Conservation (phyloP, 805 yeast species). For the Metschnikowia corniflorae region DNA sequence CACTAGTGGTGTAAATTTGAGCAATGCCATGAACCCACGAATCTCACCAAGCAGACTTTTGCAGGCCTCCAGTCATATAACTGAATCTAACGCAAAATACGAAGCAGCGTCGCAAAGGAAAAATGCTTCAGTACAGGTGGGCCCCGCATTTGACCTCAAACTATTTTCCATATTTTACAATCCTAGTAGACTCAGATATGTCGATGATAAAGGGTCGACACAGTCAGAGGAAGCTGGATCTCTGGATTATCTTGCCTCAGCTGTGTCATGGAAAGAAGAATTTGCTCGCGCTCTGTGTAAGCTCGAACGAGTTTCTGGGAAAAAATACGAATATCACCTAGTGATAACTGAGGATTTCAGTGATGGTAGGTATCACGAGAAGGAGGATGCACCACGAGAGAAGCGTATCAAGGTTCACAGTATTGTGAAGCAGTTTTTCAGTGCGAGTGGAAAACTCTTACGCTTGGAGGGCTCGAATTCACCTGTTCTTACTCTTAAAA, state of each 20-base stretch:
- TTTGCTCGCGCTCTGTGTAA: conserved; percentile 52
- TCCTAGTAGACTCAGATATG: conserved; percentile 39
- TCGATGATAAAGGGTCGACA: conserved; percentile 15
- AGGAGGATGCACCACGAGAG: conserved; percentile 31
- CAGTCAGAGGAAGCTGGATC: background rate
- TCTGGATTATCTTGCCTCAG: conserved; percentile 19
- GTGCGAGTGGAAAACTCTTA: conserved; percentile 65
- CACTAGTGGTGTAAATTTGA: conserved; percentile 63
- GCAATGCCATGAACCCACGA: conserved; percentile 44
- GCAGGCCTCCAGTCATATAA: conserved; percentile 54
- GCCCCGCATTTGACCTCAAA: conserved; percentile 57
- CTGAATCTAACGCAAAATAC: conserved; percentile 32
- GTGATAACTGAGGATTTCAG: conserved; percentile 54
- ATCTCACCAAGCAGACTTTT: conserved; percentile 64
- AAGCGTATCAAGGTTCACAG: conserved; percentile 35
- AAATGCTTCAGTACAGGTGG: conserved; percentile 36
- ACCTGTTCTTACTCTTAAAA: conserved; percentile 66
- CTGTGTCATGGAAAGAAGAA: conserved; percentile 70
- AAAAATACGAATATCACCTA: conserved; percentile 42
- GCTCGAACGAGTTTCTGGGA: conserved; percentile 27
- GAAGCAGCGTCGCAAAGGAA: background rate
- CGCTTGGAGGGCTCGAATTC: conserved; percentile 57
- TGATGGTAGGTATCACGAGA: conserved; percentile 73
- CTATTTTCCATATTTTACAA: conserved; percentile 63
- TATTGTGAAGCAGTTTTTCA: conserved; percentile 56